These are phyloP conservation scores for Xylariales sp. DNA, from an alignment of 2,329 filamentous ascomycete genomes.

Conservation along the genomic window DNA sequence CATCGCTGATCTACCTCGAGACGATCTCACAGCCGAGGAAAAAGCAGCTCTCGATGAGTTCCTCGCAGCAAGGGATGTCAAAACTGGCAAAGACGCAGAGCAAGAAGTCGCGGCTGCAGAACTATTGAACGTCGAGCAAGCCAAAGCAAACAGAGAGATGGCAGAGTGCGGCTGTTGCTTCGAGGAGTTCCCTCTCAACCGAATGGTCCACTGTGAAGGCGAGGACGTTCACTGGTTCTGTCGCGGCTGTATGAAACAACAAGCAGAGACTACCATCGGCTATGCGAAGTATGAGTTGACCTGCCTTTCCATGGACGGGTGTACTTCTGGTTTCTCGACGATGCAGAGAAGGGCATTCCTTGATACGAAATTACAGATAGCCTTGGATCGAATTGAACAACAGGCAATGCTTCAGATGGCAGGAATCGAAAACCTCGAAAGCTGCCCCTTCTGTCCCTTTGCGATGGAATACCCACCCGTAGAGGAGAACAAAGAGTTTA, in stretches of 20 bases:
- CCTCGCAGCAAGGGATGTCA: conserved; percentile 28
- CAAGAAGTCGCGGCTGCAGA: conserved; percentile 23
- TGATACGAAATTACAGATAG: conserved; percentile 51
- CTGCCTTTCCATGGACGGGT: conserved; percentile 69
- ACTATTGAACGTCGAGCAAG: conserved; percentile 33
- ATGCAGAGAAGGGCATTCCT: conserved; percentile 54
- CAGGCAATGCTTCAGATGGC: conserved; percentile 65
- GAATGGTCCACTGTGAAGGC: conserved; percentile 63
- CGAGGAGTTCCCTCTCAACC: conserved; percentile 58
- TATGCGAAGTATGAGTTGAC: conserved; percentile 60
- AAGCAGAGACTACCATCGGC: conserved; percentile 66
- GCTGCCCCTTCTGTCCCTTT: conserved; percentile 79
- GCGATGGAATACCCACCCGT: conserved; percentile 68
- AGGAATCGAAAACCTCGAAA: conserved; percentile 65
- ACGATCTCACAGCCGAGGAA: conserved; percentile 13
- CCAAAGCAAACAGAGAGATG: conserved; percentile 46
- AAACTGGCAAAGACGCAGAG: conserved; percentile 22
- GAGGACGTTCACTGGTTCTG: conserved; percentile 64
- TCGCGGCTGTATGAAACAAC: conserved; percentile 56
- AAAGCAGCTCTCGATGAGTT: conserved; percentile 35
- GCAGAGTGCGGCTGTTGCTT: conserved; percentile 73
- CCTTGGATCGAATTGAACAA: conserved; percentile 67
- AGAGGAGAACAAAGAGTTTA: conserved; percentile 67
- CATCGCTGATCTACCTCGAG: conserved; percentile 15
- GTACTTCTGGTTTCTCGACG: conserved; percentile 55